Evolutionary conservation across 306 rosid species (phyloP).

Genomic region (Alnus glutinosa): DNA sequence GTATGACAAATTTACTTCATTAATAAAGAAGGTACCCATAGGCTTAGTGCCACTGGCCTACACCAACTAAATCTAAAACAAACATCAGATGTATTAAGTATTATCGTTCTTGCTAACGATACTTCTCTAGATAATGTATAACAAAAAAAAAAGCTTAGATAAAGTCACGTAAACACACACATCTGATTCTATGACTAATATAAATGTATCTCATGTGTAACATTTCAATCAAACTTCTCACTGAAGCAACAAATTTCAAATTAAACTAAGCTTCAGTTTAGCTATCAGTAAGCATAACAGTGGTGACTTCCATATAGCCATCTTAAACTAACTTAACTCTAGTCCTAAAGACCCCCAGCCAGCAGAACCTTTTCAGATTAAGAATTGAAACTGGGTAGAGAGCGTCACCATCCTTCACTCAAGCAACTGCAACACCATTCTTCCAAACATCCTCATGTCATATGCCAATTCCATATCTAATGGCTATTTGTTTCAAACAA

Average conservation of each 20-base stretch:
- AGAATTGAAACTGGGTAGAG: not conserved
- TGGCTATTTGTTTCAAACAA: not conserved
- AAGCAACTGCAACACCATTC: not conserved
- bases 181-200: not conserved
- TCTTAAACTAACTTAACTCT: not conserved
- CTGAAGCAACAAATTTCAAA: not conserved
- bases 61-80: not conserved
- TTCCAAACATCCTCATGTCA: not conserved
- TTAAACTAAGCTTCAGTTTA: not conserved
- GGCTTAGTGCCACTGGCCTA: not conserved
- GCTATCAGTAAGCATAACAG: not conserved
- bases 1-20: not conserved
- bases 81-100: not conserved
- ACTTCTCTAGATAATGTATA: not conserved
- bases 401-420: not conserved
- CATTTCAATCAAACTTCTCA: not conserved
- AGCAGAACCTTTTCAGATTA: not conserved
- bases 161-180: not conserved
- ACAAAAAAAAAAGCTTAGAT: too few relatives aligned
- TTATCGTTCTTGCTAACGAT: not conserved
- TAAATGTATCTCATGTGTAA: not conserved
- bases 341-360: not conserved
- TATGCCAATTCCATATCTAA: not conserved
- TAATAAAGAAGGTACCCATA: not conserved
- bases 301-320: not conserved